Conservation (phyloP, 495 filamentous ascomycete species). For the Xylona heveae region DNA sequence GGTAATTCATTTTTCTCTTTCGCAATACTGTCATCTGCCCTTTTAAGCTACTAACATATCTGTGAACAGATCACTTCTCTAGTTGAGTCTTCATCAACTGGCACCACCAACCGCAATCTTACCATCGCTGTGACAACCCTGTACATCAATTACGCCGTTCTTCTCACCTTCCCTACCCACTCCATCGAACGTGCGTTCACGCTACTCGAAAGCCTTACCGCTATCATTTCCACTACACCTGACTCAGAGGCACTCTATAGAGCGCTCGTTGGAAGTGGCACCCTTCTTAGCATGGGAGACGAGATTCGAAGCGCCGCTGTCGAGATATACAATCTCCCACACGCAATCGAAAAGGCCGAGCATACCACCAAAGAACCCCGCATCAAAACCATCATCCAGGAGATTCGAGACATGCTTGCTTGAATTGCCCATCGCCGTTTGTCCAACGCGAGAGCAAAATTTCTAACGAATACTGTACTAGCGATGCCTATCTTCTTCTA, state of each 20-base stretch:
- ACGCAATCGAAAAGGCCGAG: constrained; percentile 19
- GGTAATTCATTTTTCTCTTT: constrained; percentile 13
- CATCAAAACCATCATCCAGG: constrained; percentile 31
- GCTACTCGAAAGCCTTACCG: constrained; percentile 39
- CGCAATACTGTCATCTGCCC: not conserved
- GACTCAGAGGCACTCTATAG: constrained; percentile 75
- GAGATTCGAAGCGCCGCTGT: constrained; percentile 25
- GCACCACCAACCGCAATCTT: constrained; percentile 54
- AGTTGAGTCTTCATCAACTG: constrained; percentile 16
- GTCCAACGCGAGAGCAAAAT: too few relatives aligned
- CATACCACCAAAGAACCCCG: constrained; percentile 28
- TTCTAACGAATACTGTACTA: too few relatives aligned
- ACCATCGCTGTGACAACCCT: constrained; percentile 64
- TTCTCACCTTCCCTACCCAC: constrained; percentile 20
- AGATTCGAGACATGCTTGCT: constrained; percentile 36
- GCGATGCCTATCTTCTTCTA: too few relatives aligned
- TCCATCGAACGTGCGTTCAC: constrained; percentile 34
- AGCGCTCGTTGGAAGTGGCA: constrained; percentile 64
- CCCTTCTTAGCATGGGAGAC: constrained; percentile 34
- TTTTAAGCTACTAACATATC: constrained; percentile 1
- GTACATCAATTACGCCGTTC: constrained; percentile 59
- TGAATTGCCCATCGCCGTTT: too few relatives aligned
- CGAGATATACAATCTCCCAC: constrained; percentile 22
- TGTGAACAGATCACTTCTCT: constrained; percentile 9
- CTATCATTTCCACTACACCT: constrained; percentile 36